Conservation (phyloP, 352 stramenopile genomes). For the Pythium pectinolyticum region DNA sequence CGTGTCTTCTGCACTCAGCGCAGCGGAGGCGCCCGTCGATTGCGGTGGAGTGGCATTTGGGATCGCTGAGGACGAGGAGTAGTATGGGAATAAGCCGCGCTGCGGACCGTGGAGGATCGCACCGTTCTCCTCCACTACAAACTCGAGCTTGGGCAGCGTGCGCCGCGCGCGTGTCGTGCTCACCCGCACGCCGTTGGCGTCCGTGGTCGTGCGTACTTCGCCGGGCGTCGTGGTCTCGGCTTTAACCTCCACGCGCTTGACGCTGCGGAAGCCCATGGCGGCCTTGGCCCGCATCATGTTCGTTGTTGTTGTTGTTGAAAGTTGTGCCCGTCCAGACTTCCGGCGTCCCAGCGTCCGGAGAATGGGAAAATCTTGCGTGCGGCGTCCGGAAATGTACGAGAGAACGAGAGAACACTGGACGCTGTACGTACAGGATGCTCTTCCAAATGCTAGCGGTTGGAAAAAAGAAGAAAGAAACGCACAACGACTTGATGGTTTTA, state of each 20-base stretch:
- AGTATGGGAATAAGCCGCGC: conserved; percentile 49
- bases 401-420: conserved; percentile 6
- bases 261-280: conserved; percentile 77
- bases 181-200: conserved; percentile 60
- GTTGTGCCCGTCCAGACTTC: background rate
- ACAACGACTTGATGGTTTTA: background rate
- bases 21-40: no score
- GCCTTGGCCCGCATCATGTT: conserved; percentile 73
- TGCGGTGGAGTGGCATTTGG: background rate
- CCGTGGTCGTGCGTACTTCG: conserved; percentile 70
- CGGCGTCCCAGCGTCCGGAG: background rate
- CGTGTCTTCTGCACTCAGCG: no score
- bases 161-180: conserved; percentile 60
- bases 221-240: conserved; percentile 82
- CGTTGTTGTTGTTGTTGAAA: background rate
- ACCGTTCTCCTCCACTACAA: conserved; percentile 81
- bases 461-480: background rate
- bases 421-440: background rate
- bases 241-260: conserved; percentile 83
- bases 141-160: conserved; percentile 82
- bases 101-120: conserved; percentile 76
- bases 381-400: background rate
- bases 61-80: conserved; percentile 12
- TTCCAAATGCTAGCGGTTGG: no score
- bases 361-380: conserved; percentile 7